Evolutionary conservation across 768 basidiomycete species (phyloP), one percentile per base, ranked within the genome.

Genomic region (Termitomyces sp.): DNA sequence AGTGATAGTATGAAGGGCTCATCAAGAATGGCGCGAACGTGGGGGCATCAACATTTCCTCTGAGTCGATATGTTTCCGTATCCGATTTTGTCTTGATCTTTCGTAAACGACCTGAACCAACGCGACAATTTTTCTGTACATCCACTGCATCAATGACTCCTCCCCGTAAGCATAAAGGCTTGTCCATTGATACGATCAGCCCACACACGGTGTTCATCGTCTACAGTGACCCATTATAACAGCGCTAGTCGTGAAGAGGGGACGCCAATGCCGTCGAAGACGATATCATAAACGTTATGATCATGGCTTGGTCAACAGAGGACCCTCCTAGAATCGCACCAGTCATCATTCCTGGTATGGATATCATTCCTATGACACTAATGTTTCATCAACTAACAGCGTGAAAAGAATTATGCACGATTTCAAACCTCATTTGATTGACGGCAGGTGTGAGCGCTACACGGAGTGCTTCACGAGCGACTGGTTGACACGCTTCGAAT

Each of bases 221-320:
- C 92, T 35, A 93, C 80, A 7, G 87, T 76, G 13, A 86, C 76
- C n/a, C 5, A 66, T 66, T 9, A 94, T 76, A 9, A 83, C 76
- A 39, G 84, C 71, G 53, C 85, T 68, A 0, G 86, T 85, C 2
- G 83, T 81, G 48, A 81, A 71, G 51, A 90, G 84, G 3, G n/a
- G 85, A 77, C 16, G 88, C 81, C 22, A 95, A 78, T 0, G 85
- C 82, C 0, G 88, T 87, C 53, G 84, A 80, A 0, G 91, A 84
- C 2, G 86, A 85, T 40, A 94, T 91, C 87, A 94, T 89, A 70
- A 95, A 94, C 85, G 93, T 90, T 72, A 95, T 91, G 56, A 95
- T 85, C 86, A 94, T 93, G 0, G 93, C 93, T 68, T 92, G 90
- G 18, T 89, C 78, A 41, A 94, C 89, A 25, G 86, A 86, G 7